A percentile compares a stretch with the other conserved stretches of the same genome.
Evolutionary conservation across 345 rosid species (phyloP).

Genomic region (Populus davidiana): DNA sequence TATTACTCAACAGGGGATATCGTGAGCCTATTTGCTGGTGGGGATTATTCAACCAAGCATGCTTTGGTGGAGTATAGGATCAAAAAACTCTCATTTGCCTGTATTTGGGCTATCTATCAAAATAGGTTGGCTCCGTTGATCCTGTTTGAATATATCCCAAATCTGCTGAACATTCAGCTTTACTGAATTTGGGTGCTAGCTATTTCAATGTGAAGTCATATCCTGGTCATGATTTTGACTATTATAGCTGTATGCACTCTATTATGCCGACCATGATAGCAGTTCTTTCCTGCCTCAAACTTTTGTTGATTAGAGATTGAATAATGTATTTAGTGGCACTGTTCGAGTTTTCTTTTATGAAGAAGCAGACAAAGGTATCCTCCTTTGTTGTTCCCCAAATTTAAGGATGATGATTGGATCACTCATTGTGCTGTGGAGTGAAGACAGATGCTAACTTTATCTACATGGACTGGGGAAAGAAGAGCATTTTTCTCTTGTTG

Average conservation of each 20-base stretch:
- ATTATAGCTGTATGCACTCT: neutral
- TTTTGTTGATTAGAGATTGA: neutral
- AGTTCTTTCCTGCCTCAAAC: neutral
- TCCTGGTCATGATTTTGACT: neutral
- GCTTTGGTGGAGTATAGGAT: constrained; percentile 76
- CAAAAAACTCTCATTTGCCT: constrained; percentile 60
- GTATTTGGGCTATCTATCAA: constrained; percentile 72
- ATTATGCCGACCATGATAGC: neutral
- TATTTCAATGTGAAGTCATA: constrained; percentile 3
- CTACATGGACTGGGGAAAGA: neutral
- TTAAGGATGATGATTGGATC: neutral
- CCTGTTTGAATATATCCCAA: neutral
- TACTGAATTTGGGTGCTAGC: constrained; percentile 7
- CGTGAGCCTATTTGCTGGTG: constrained; percentile 62
- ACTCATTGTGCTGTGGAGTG: neutral
- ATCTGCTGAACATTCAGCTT: neutral
- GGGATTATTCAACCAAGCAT: constrained; percentile 42
- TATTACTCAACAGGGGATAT: constrained; percentile 59
- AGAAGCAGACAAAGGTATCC: neutral
- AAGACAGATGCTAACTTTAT: neutral
- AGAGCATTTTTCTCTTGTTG: neutral
- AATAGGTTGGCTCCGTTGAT: constrained; percentile 54
- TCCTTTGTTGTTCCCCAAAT: neutral
- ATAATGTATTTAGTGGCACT: neutral
- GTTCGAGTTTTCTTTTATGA: neutral